These are phyloP conservation scores for Tolypocladium tropicale DNA, from an alignment of 2,329 filamentous ascomycete species.

Conservation along the genomic window DNA sequence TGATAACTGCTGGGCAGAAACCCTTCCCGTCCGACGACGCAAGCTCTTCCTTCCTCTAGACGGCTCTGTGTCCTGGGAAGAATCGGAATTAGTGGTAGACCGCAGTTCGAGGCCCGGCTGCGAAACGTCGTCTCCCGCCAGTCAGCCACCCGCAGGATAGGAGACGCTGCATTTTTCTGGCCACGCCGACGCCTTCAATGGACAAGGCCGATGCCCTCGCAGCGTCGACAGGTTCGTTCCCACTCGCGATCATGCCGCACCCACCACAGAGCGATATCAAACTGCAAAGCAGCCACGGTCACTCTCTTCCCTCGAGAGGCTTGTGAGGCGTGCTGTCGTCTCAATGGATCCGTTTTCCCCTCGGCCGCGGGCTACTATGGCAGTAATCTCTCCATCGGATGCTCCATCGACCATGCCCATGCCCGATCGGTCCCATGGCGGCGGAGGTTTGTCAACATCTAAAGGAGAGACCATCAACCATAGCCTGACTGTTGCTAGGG, in stretches of 20 bases:
- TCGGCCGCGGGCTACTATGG: conserved; percentile 10
- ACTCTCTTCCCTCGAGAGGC: conserved; percentile 31
- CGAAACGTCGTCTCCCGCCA: neutral
- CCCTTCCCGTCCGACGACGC: neutral
- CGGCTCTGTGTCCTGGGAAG: conserved; percentile 3
- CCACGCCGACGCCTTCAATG: neutral
- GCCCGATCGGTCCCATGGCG: neutral
- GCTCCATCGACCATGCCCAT: neutral
- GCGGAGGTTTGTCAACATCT: neutral
- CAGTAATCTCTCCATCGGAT: neutral
- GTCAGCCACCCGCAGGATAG: neutral
- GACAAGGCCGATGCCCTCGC: conserved; percentile 7
- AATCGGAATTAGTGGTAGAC: neutral
- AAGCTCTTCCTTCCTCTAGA: neutral
- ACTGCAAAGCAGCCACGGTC: conserved; percentile 31
- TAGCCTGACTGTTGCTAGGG: neutral
- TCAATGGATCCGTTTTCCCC: conserved; percentile 13
- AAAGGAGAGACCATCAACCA: neutral
- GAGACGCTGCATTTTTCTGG: neutral
- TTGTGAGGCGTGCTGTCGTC: conserved; percentile 27
- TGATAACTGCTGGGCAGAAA: conserved; percentile 5
- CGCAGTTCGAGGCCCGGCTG: neutral
- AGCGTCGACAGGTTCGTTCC: conserved; percentile 42
- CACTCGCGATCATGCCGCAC: conserved; percentile 22
- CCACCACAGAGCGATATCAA: conserved; percentile 33